phyloP scores from a whole-genome alignment of 495 filamentous ascomycete genomes.

The Xylaria curta region DNA sequence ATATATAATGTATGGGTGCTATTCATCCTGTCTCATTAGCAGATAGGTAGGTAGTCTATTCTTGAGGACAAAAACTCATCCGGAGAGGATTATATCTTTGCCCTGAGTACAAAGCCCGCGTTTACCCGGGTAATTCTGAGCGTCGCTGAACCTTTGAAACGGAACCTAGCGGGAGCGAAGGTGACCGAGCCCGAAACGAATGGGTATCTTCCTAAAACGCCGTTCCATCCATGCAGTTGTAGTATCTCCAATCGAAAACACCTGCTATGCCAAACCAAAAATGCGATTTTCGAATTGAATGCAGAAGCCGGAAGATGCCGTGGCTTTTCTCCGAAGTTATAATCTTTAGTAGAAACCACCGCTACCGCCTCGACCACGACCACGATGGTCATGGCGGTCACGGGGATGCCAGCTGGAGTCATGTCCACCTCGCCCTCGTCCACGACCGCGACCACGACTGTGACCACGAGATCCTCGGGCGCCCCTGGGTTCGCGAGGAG shows the following conservation, averaged over 20 bases:
- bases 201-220: conserved; percentile 29
- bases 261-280: conserved; percentile 6
- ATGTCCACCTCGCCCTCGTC: conserved; percentile 29
- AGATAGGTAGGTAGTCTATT: not conserved
- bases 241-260: conserved; percentile 7
- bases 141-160: not conserved
- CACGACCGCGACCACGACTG: conserved; percentile 38
- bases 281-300: conserved; percentile 11
- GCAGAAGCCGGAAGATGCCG: not conserved
- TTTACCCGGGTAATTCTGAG: not conserved
- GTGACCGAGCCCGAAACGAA: conserved; percentile 18
- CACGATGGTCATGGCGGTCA: conserved; percentile 24
- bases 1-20: not conserved
- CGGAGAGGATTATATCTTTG: not conserved
- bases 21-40: not conserved
- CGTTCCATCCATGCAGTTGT: conserved; percentile 1
- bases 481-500: conserved; percentile 32
- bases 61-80: not conserved
- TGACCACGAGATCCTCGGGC: conserved; percentile 31
- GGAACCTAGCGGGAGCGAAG: not conserved
- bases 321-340: not conserved
- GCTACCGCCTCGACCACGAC: conserved; percentile 17
- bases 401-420: conserved; percentile 26
- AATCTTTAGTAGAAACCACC: conserved; percentile 15
- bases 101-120: not conserved